Evolutionary conservation across 495 filamentous ascomycete species (phyloP), one percentile per base, ranked within the genome.

Genomic region (Talaromyces ruber): DNA sequence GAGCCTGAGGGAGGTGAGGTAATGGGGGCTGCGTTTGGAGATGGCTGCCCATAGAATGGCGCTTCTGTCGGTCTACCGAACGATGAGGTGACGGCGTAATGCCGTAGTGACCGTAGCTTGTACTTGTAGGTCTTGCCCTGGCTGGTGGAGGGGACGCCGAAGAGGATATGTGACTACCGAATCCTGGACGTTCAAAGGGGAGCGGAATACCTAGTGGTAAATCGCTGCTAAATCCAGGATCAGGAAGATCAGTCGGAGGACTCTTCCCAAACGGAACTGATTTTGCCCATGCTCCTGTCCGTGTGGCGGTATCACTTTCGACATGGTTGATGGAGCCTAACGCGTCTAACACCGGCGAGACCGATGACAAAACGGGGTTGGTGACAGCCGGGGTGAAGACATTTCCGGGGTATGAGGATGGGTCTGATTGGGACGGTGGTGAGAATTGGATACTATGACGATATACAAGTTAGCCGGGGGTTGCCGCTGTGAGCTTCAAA

Each of bases 1-100:
- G 88, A 8, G 90, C 77, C 72, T 95, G 92, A 0, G 88, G 86
- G 58, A 91, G 82, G 73, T 95, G 91, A 6, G 91, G 91, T 21
- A 87, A 83, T 32, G 91, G 90, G n/a, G 86, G 86, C 59, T 86
- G 66, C 30, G 73, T 73, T 58, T 70, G 66, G 62, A 74, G 71
- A 2, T 76, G 74, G 53, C 72, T 76, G 22, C 72, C 70, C 62
- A 77, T 71, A n/a, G 79, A 81, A 43, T 75, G 70, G 45, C 77
- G 77, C 60, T 80, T 78, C 0, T 72, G 67, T 51, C 74, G 65
- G 59, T 78, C 77, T 11, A 68, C 62, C 12, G 76, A 79, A 58
- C 69, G 74, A 57, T 79, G 77, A n/a, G 74, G 65, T 4, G 77
- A 79, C 26, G 65, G 60, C 54, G 70, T 68, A 52, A 67, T 74